A percentile compares a stretch with the other conserved stretches of the same genome.
These are phyloP conservation scores for Aspergillus hiratsukae DNA, from an alignment of 2,329 filamentous ascomycete species.

Conservation along the genomic window DNA sequence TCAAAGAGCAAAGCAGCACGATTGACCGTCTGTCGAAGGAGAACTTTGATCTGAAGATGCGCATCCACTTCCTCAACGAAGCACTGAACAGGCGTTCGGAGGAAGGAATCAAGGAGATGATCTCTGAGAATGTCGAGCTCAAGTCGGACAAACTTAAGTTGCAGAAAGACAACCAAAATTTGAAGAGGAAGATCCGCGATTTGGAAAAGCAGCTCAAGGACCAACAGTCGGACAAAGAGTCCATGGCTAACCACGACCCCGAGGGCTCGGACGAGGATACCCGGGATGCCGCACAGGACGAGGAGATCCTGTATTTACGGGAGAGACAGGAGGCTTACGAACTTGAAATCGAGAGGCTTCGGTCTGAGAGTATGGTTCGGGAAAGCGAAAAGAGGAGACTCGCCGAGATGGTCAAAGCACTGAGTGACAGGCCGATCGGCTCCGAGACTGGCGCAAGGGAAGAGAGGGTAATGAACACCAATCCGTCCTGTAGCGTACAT, in stretches of 20 bases:
- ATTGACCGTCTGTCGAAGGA: slow-evolving; percentile 96
- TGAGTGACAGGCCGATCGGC: slow-evolving; percentile 51
- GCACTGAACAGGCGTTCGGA: slow-evolving; percentile 89
- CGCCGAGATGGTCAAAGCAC: slow-evolving; percentile 70
- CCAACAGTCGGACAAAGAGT: slow-evolving; percentile 44
- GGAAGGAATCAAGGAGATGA: slow-evolving; percentile 96
- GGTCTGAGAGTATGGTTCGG: slow-evolving; percentile 69
- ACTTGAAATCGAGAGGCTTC: slow-evolving; percentile 75
- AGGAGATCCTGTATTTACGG: slow-evolving; percentile 78
- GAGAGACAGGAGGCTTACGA: slow-evolving; percentile 83
- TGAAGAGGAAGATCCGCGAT: slow-evolving; percentile 78
- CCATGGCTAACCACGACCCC: slow-evolving; percentile 40
- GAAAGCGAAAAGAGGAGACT: slow-evolving; percentile 84
- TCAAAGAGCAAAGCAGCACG: slow-evolving; percentile 96
- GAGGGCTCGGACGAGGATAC: slow-evolving; percentile 46
- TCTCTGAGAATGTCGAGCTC: slow-evolving; percentile 92
- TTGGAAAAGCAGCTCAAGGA: slow-evolving; percentile 73
- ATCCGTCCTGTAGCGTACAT: not conserved
- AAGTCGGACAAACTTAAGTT: slow-evolving; percentile 85
- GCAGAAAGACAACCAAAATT: slow-evolving; percentile 82
- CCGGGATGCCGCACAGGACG: slow-evolving; percentile 57
- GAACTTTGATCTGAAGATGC: slow-evolving; percentile 95
- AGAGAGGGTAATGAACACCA: slow-evolving; percentile 38
- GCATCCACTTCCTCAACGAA: slow-evolving; percentile 95
- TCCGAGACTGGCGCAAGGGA: slow-evolving; percentile 47